A percentile compares a stretch with the other conserved stretches of the same genome.
phyloP scores from a whole-genome alignment of 495 filamentous ascomycete genomes.

The Talaromyces trachyspermus region DNA sequence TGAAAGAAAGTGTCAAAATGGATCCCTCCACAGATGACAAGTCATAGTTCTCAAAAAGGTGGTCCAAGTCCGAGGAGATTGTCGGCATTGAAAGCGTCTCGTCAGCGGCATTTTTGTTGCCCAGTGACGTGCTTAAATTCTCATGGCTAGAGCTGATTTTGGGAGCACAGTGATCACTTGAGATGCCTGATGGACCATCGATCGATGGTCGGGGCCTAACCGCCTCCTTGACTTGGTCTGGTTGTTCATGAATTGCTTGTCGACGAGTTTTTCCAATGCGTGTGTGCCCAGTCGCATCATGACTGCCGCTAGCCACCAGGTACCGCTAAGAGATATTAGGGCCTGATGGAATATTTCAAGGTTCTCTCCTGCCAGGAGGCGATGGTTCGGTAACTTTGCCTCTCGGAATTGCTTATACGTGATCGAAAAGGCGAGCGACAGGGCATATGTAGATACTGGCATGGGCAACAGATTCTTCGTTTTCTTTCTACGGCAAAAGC shows the following conservation, averaged over 20 bases:
- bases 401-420: conserved; percentile 18
- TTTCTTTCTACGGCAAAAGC: conserved; percentile 12
- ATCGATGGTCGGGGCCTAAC: too few relatives aligned
- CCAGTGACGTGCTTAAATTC: too few relatives aligned
- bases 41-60: background rate
- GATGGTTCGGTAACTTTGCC: conserved; percentile 11
- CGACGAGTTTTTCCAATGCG: conserved; percentile 12
- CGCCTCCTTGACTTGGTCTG: too few relatives aligned
- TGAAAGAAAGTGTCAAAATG: conserved; percentile 14
- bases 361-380: conserved; percentile 10
- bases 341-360: conserved; percentile 13
- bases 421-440: conserved; percentile 19
- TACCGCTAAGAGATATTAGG: conserved; percentile 11
- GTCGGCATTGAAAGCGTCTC: background rate
- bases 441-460: conserved; percentile 16
- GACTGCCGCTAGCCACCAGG: conserved; percentile 20
- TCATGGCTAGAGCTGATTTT: too few relatives aligned
- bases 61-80: conserved; percentile 9
- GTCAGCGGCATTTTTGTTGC: too few relatives aligned
- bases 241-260: background rate
- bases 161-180: too few relatives aligned
- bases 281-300: conserved; percentile 19
- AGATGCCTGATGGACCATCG: too few relatives aligned
- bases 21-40: conserved; percentile 3
- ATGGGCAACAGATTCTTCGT: conserved; percentile 11